A percentile compares a stretch with the other conserved stretches of the same genome.
Evolutionary conservation across 768 basidiomycete species (phyloP).

Genomic region (Kwoniella botswanensis): DNA sequence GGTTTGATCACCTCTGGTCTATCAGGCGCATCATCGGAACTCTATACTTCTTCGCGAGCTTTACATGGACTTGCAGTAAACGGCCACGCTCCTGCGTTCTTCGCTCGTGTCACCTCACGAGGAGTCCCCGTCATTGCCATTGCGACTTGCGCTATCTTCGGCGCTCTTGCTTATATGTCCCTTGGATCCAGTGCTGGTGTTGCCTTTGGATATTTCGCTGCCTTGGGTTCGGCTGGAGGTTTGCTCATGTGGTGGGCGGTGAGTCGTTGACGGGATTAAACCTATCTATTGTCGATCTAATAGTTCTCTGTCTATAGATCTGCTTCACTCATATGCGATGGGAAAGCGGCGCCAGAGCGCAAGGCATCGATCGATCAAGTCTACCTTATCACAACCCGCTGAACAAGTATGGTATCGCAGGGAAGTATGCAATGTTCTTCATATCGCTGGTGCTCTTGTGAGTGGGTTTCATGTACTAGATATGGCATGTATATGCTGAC

Average conservation of each 20-base stretch:
- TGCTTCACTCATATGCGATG: conserved; percentile 78
- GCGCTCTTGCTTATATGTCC: conserved; percentile 72
- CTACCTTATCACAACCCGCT: conserved; percentile 66
- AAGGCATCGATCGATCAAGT: conserved; percentile 72
- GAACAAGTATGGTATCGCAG: conserved; percentile 60
- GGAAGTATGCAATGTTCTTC: conserved; percentile 55
- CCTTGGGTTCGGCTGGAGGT: conserved; percentile 65
- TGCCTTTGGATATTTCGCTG: conserved; percentile 77
- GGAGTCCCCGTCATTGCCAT: not conserved
- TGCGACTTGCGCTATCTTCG: not conserved
- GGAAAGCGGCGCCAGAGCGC: conserved; percentile 74
- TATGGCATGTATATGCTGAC: not conserved
- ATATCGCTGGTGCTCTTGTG: conserved; percentile 39
- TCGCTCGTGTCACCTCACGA: not conserved
- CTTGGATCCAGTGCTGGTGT: conserved; percentile 67
- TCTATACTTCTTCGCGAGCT: conserved; percentile 8
- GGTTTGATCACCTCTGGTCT: conserved; percentile 3
- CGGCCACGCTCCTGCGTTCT: conserved; percentile 12
- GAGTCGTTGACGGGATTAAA: not conserved
- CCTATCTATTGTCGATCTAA: not conserved
- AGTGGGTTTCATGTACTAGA: not conserved
- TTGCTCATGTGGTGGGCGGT: conserved; percentile 74
- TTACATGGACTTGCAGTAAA: conserved; percentile 1
- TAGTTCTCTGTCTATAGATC: conserved; percentile 60
- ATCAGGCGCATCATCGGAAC: conserved; percentile 10